A percentile compares a stretch with the other conserved stretches of the same genome.
Conservation (phyloP, 495 filamentous ascomycete species). For the Aspergillus bertholletiae region DNA sequence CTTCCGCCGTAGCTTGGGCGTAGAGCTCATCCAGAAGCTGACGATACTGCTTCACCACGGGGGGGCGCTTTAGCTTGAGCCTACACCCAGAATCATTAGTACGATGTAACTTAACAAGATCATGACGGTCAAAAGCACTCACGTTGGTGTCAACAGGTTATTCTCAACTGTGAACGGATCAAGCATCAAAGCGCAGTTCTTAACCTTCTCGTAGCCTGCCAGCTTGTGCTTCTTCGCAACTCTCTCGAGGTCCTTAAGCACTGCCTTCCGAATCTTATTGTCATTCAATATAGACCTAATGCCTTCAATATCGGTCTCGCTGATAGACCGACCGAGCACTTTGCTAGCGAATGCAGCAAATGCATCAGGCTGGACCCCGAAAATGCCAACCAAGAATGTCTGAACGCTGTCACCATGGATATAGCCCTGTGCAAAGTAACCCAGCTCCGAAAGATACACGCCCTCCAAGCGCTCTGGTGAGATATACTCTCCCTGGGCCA, state of each 20-base stretch:
- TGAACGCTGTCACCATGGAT: constrained; percentile 90
- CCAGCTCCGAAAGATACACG: constrained; percentile 76
- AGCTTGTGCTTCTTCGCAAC: constrained; percentile 84
- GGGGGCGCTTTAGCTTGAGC: constrained; percentile 91
- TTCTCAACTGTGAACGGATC: constrained; percentile 96
- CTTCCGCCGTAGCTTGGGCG: constrained; percentile 57
- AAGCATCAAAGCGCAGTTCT: constrained; percentile 67
- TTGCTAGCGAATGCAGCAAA: constrained; percentile 78
- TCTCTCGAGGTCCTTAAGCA: constrained; percentile 74
- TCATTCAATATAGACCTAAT: constrained; percentile 65
- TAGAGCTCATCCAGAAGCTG: constrained; percentile 77
- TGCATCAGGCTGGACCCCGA: constrained; percentile 75
- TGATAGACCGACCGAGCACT: constrained; percentile 64
- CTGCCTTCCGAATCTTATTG: constrained; percentile 64
- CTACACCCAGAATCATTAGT: constrained; percentile 46
- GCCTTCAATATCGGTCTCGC: constrained; percentile 57
- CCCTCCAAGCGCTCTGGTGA: constrained; percentile 97
- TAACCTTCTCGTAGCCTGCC: constrained; percentile 82
- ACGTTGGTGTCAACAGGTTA: constrained; percentile 93
- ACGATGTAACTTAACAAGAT: constrained; percentile 1
- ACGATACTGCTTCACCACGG: constrained; percentile 74
- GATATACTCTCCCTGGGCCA: constrained; percentile 97
- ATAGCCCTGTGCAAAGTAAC: constrained; percentile 73
- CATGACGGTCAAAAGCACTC: constrained; percentile 39
- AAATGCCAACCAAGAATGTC: constrained; percentile 78